A percentile compares a stretch with the other conserved stretches of the same genome.
Conservation (phyloP, 2,329 filamentous ascomycete genomes). For the Rutstroemia sp. region DNA sequence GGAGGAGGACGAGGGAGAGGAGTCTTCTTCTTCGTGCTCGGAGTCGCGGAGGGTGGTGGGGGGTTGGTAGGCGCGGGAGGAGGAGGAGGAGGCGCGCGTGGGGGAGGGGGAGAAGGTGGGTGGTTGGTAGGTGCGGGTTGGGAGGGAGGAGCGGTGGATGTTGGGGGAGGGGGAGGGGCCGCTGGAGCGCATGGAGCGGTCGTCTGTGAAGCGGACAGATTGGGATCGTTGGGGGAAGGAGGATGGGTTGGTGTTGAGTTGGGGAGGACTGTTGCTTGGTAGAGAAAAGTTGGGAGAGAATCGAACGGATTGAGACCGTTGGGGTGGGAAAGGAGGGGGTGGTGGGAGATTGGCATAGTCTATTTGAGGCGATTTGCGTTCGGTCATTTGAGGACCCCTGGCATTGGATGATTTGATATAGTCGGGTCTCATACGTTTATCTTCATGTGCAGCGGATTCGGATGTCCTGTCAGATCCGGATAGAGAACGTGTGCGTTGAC, state of each 20-base stretch:
- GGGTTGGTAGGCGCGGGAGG: neutral
- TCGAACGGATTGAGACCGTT: conserved; percentile 3
- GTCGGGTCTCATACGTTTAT: neutral
- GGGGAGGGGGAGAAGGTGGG: neutral
- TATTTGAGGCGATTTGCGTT: neutral
- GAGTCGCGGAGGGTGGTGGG: neutral
- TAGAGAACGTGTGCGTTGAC: conserved; percentile 3
- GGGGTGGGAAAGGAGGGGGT: neutral
- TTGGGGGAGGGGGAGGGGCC: neutral
- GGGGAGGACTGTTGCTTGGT: neutral
- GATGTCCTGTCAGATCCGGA: neutral
- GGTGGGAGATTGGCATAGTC: neutral
- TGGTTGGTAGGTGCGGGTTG: neutral
- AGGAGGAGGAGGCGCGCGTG: neutral
- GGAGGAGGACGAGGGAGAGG: neutral
- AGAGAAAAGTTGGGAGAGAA: neutral
- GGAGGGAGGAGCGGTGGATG: neutral
- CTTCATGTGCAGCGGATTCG: neutral
- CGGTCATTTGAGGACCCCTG: neutral
- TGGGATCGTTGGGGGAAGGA: neutral
- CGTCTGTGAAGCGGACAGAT: neutral
- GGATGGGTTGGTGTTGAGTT: neutral
- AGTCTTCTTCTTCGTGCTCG: conserved; percentile 10
- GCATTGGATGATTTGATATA: neutral
- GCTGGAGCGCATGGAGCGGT: neutral